Base-by-base conservation (phyloP, 306 rosid species). In the Cucumis melo region DNA sequence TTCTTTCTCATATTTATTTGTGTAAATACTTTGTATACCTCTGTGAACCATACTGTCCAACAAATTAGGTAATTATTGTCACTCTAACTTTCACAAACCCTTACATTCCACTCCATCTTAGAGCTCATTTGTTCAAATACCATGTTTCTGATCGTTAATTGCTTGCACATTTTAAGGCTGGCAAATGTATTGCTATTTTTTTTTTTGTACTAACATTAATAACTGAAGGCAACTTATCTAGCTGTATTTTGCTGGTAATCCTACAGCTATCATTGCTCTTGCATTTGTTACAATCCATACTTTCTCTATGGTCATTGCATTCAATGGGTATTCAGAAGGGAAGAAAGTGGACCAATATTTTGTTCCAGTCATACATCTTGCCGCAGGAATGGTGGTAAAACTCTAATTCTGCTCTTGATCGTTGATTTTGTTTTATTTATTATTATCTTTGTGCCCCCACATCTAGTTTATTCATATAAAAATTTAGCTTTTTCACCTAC, bases 221-320 rank as follows among this genome's bases (percentile, higher is more conserved):
- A 59, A 24, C 67, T 21, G 14, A 20, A 68, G 66, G 74, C 51
- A 4, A 57, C 74, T 62, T 70, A 46, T 75, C 74, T 77, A 75
- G 74, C 74, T 74, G 54, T 56, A 67, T 42, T 64, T 78, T 56
- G 65, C 58, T 74, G 62, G 17, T 80, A 77, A 13, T 80, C 59
- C 86, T 84, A 83, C 96, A 93, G 98, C 98, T 36, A 70, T 87
- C 57, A 88, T 93, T 68, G 90, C 96, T 71, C 92, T 93, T 73
- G 98, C 98, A 57, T 93, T 91, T 84, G 96, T 88, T 76, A 91
- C 96, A 7, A 93, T 93, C 75, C 98, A 93, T 84, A 93, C 97
- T 60, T 93, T 89, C 82, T 93, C 98, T 17, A 93, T 93, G 98
- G 93, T 93, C 82, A 91, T 93, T 41, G 98, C 98, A 74, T 93